Evolutionary conservation across 1,284 basidiomycete genomes (phyloP).

Genomic region (Cryptococcus sp.): DNA sequence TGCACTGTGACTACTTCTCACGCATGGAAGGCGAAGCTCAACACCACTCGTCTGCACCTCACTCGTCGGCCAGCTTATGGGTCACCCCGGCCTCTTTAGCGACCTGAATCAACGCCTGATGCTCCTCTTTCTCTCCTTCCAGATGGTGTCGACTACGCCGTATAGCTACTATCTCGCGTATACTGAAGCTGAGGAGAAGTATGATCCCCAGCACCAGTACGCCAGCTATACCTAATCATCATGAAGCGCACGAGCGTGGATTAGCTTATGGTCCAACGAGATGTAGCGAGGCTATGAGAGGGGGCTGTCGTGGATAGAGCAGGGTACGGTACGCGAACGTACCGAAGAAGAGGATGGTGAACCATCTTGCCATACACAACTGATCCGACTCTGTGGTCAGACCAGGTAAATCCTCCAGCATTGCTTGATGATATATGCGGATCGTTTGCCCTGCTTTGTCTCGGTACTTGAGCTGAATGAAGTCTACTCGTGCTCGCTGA

Average conservation of each 20-base stretch:
- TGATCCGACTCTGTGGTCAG: background rate
- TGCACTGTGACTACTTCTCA: background rate
- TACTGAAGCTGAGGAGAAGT: conserved; percentile 5
- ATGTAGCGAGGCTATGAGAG: too few species aligned
- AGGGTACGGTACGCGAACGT: too few species aligned
- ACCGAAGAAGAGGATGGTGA: background rate
- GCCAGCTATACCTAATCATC: too few species aligned
- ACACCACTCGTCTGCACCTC: background rate
- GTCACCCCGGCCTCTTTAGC: conserved; percentile 4
- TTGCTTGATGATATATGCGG: too few species aligned
- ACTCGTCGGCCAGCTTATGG: background rate
- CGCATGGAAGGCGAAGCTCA: background rate
- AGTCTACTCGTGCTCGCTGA: background rate
- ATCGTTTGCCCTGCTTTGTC: background rate
- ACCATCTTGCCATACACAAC: background rate
- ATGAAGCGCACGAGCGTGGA: too few species aligned
- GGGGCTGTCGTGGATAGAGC: too few species aligned
- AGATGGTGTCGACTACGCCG: background rate
- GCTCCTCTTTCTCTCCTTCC: conserved; percentile 7
- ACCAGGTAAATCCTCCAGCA: background rate
- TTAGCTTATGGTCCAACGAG: too few species aligned
- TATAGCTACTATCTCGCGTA: conserved; percentile 11
- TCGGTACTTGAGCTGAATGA: background rate
- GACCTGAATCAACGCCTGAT: conserved; percentile 6
- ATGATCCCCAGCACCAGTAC: too few species aligned